phyloP scores from a whole-genome alignment of 768 basidiomycete species.

The Leccinum aurantiacum region DNA sequence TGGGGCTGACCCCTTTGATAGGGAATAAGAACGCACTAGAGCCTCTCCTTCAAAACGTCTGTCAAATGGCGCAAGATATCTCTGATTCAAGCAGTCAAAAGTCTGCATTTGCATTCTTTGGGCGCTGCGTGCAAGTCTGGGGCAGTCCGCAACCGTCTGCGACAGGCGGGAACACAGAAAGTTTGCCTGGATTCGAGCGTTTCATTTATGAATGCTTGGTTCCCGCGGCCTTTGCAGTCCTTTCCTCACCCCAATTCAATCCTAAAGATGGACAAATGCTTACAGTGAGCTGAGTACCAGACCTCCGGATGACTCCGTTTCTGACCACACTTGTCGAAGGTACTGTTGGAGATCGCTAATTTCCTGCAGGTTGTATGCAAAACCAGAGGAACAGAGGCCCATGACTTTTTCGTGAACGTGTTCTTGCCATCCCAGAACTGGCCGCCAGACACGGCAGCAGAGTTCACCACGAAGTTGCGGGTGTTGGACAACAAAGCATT shows the following conservation, averaged over 20 bases:
- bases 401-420: constrained; percentile 71
- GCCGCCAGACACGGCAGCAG: constrained; percentile 72
- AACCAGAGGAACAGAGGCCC: constrained; percentile 78
- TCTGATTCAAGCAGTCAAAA: constrained; percentile 78
- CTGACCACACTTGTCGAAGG: constrained; percentile 43
- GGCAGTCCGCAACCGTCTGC: constrained; percentile 48
- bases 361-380: constrained; percentile 78
- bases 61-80: constrained; percentile 68
- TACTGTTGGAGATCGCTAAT: constrained; percentile 85
- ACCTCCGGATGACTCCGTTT: not conserved
- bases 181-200: constrained; percentile 86
- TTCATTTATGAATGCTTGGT: constrained; percentile 88
- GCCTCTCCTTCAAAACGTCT: constrained; percentile 70
- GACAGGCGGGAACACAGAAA: constrained; percentile 36
- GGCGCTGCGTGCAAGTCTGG: constrained; percentile 66
- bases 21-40: constrained; percentile 73
- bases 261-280: constrained; percentile 85
- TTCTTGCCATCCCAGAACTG: constrained; percentile 90
- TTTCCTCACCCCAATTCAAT: constrained; percentile 78
- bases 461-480: constrained; percentile 75
- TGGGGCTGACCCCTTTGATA: constrained; percentile 16
- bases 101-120: constrained; percentile 77
- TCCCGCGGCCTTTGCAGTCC: constrained; percentile 78
- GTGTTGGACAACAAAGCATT: constrained; percentile 74
- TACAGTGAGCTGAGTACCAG: constrained; percentile 52